Evolutionary conservation across 805 yeast genomes (phyloP), one percentile per base, ranked within the genome.

Genomic region (Wickerhamomyces pijperi): DNA sequence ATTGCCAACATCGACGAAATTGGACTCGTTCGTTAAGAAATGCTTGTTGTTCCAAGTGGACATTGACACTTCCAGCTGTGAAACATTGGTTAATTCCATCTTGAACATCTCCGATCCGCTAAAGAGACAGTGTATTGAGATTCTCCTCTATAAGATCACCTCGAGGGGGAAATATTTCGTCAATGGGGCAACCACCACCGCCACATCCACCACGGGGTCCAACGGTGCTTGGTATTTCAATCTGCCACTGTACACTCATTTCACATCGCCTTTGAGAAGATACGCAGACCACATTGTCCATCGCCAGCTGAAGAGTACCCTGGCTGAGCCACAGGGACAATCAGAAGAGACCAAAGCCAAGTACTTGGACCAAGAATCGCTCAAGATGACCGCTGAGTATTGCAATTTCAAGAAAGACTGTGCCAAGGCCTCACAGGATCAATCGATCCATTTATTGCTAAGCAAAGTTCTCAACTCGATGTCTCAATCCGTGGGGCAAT

Each of bases 351-450:
- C n/a, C n/a, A n/a, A n/a, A n/a, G n/a, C n/a, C n/a, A n/a, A n/a
- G n/a, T n/a, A n/a, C n/a, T n/a, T n/a, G n/a, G n/a, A n/a, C n/a
- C 23, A 28, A 28, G 90, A 82, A 31, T 66, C 87, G 0, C 65
- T 88, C 50, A 81, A 83, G 52, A 81, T 84, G 51, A 73, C 84
- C 25, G 81, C 95, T 11, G 96, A 90, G 52, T 88, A 87, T 58
- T 90, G 97, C 61, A 87, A 86, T 51, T 92, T 90, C 70, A 87
- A 88, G 60, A 85, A 87, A 56, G 97, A 90, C 54, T 88, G 96
- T 58, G 92, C 97, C 2, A 78, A 77, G 46, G 75, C 75, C 44
- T 96, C 97, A 1, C 97, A 90, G 61, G 94, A 85, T 49, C 98
- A 92, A 60, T 90, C 95, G 13, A 76, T 88, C 39, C 98, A 92